Conservation (phyloP, 2,329 filamentous ascomycete genomes). For the Talaromyces marneffei region DNA sequence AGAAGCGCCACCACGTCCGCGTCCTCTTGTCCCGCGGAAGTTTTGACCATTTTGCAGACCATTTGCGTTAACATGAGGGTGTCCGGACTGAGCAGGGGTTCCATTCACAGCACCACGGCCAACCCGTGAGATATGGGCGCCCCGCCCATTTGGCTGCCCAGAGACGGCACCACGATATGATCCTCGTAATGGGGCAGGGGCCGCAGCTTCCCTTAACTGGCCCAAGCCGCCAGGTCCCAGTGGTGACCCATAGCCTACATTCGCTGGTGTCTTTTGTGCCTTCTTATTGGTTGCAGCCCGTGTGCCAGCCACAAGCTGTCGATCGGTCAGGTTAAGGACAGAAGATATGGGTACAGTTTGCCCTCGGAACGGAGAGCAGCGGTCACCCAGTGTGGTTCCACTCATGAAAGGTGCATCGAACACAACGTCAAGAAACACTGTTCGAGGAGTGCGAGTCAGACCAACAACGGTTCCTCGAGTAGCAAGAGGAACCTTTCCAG, state of each 20-base stretch:
- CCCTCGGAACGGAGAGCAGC: constrained; percentile 88
- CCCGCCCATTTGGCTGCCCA: constrained; percentile 35
- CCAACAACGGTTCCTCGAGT: constrained; percentile 91
- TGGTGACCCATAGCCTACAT: constrained; percentile 52
- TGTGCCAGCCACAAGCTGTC: constrained; percentile 64
- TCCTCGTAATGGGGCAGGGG: constrained; percentile 54
- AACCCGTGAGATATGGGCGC: constrained; percentile 23
- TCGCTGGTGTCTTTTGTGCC: constrained; percentile 48
- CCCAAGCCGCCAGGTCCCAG: constrained; percentile 53
- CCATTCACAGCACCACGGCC: constrained; percentile 29
- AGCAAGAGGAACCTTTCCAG: constrained; percentile 90
- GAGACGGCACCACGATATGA: constrained; percentile 54
- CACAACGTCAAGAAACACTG: constrained; percentile 78
- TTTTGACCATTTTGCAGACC: constrained; percentile 19
- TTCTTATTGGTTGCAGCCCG: constrained; percentile 36
- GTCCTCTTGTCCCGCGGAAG: constrained; percentile 32
- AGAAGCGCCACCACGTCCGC: constrained; percentile 15
- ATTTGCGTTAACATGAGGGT: constrained; percentile 26
- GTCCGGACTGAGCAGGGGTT: constrained; percentile 26
- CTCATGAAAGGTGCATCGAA: constrained; percentile 97
- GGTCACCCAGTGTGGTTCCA: constrained; percentile 81
- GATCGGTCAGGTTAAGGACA: constrained; percentile 78
- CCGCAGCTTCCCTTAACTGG: constrained; percentile 53
- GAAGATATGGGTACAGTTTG: constrained; percentile 84
- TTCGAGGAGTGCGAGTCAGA: constrained; percentile 79